Evolutionary conservation across 78 protist genomes (phyloP), one percentile per base, ranked within the genome.

Genomic region (Pigoraptor vietnamica): DNA sequence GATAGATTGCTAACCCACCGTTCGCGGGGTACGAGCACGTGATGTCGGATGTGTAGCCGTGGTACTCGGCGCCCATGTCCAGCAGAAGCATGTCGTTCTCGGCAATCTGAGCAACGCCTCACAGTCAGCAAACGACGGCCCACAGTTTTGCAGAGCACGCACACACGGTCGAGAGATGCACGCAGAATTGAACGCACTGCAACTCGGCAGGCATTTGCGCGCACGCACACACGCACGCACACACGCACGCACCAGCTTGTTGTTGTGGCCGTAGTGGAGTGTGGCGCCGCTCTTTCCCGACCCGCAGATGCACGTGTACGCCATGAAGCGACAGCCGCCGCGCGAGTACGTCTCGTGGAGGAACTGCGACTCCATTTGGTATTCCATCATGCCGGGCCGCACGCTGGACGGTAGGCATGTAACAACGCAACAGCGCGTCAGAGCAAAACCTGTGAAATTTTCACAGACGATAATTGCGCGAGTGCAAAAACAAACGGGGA

Each of bases 61-160:
- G 93, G 88, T 94, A 94, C 90, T 97, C 97, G 32, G 95, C 92
- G 36, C 98, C 98, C 92, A 94, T 91, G 91, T 97, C 98, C 55
- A 92, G 82, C 67, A 97, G 93, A 40, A 93, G 89, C 81, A 96
- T 55, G 37, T 96, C 93, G 34, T 94, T 92, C 24, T 90, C 94
- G 21, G 37, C 87, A 83, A 25, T 32, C 87, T 83, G 87, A 2
- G 14, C 56, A 40, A 2, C 2, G 25, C 2, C 56, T 19, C 56
- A 40, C 56, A 40, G 25, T 19, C 56, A 40, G 25, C 56, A 40
- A 2, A 2, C 2, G 56, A 2, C 56, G 56, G 2, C 2, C 25
- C 56, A 40, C 2, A 14, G 14, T 2, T 2, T 19, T 2, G 25
- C 2, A 40, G 14, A 19, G n/a, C 21, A 82, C n/a, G n/a, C n/a